A percentile compares a stretch with the other conserved stretches of the same genome.
These are phyloP conservation scores for Thelonectria discophora DNA, from an alignment of 2,329 filamentous ascomycete species.

Conservation along the genomic window DNA sequence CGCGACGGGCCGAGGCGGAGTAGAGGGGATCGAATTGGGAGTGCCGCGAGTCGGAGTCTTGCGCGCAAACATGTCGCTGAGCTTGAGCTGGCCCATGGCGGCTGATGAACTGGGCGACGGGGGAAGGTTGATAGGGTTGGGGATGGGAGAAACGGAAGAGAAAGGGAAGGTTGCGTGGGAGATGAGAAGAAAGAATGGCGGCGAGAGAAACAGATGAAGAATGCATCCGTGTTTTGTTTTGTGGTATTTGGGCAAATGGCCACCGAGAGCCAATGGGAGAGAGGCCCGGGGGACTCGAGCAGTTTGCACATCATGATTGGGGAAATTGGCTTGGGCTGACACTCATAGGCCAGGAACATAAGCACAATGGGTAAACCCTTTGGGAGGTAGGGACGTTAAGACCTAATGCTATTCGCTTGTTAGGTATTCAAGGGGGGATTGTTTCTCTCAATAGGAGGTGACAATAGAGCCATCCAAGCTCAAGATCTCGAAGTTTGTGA, in stretches of 20 bases:
- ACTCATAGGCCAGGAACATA: not conserved
- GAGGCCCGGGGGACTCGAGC: not conserved
- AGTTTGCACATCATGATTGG: not conserved
- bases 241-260: not conserved
- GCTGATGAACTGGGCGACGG: not conserved
- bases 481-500: too few relatives aligned
- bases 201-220: not conserved
- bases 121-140: not conserved
- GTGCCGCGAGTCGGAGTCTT: slow-evolving; percentile 1
- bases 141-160: not conserved
- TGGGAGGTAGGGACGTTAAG: too few relatives aligned
- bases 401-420: too few relatives aligned
- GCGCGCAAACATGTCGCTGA: slow-evolving; percentile 27
- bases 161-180: not conserved
- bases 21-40: slow-evolving; percentile 7
- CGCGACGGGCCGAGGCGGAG: not conserved
- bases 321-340: not conserved
- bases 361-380: not conserved
- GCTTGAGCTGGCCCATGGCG: slow-evolving; percentile 29
- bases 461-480: too few relatives aligned
- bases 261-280: not conserved
- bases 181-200: not conserved
- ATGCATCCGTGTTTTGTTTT: not conserved
- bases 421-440: too few relatives aligned
- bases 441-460: too few relatives aligned